These are phyloP conservation scores for Aspergillus ochraceoroseus DNA, from an alignment of 2,329 filamentous ascomycete species.

Conservation along the genomic window DNA sequence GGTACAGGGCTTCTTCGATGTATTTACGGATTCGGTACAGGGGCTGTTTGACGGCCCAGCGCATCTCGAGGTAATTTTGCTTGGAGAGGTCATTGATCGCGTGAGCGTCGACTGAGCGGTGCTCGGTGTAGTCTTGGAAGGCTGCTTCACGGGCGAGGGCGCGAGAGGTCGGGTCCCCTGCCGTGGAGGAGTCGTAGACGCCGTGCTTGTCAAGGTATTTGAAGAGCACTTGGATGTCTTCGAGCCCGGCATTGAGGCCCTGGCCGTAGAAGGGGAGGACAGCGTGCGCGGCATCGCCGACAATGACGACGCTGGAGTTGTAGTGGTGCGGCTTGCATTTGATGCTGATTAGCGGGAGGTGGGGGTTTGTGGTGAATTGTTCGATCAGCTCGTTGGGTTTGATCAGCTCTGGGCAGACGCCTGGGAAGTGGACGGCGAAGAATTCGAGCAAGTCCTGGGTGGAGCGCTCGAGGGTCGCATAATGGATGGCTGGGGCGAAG, in stretches of 20 bases:
- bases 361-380: constrained; percentile 77
- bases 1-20: constrained; percentile 76
- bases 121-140: constrained; percentile 67
- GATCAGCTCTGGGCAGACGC: constrained; percentile 61
- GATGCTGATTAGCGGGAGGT: constrained; percentile 86
- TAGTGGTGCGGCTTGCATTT: constrained; percentile 89
- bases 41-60: constrained; percentile 71
- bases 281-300: constrained; percentile 92
- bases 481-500: constrained; percentile 72
- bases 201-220: constrained; percentile 68
- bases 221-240: constrained; percentile 88
- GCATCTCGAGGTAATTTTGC: constrained; percentile 92
- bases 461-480: constrained; percentile 60
- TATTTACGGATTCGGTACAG: constrained; percentile 76
- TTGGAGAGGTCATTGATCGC: constrained; percentile 90
- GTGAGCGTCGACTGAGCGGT: constrained; percentile 72
- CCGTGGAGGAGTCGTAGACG: constrained; percentile 31
- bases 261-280: constrained; percentile 99
- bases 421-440: constrained; percentile 81
- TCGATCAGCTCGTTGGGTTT: constrained; percentile 60
- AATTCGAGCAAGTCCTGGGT: constrained; percentile 70
- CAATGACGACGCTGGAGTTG: constrained; percentile 68
- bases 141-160: constrained; percentile 45
- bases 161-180: constrained; percentile 46
- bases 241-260: constrained; percentile 93